These are phyloP conservation scores for Cercospora brassicicola DNA, from an alignment of 2,329 filamentous ascomycete genomes.

Conservation along the genomic window DNA sequence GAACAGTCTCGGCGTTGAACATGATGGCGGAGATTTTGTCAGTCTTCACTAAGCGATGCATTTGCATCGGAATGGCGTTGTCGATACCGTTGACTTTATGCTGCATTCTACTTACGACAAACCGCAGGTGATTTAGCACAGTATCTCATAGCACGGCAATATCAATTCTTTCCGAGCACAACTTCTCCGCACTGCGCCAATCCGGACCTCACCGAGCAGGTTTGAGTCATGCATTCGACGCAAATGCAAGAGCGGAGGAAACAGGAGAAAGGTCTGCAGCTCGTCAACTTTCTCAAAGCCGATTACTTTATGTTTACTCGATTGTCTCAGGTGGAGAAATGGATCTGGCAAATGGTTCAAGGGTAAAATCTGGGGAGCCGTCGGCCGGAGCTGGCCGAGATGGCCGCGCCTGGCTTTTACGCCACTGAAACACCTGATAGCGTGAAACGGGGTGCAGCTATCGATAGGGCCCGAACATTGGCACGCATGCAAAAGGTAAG, in stretches of 20 bases:
- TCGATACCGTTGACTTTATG: background rate
- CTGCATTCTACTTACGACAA: background rate
- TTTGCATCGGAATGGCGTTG: background rate
- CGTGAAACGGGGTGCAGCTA: slow-evolving; percentile 6
- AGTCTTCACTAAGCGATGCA: slow-evolving; percentile 14
- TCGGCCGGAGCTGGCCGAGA: slow-evolving; percentile 10
- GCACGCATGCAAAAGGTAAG: background rate
- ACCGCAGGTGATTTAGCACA: background rate
- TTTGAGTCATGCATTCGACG: background rate
- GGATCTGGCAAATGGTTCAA: slow-evolving; percentile 1
- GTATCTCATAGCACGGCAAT: background rate
- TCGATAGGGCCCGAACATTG: slow-evolving; percentile 13
- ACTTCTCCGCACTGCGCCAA: background rate
- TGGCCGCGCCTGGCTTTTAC: slow-evolving; percentile 1
- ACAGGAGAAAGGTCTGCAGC: background rate
- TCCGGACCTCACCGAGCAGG: background rate
- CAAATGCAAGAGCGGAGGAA: background rate
- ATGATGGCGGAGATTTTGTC: slow-evolving; percentile 37
- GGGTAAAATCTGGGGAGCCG: background rate
- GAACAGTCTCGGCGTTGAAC: slow-evolving; percentile 39
- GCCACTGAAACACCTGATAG: slow-evolving; percentile 14
- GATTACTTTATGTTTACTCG: slow-evolving; percentile 8
- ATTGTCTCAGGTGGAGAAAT: slow-evolving; percentile 10
- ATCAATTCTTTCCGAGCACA: background rate
- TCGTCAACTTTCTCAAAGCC: background rate